Conservation (phyloP, 345 rosid species). For the Salix suchowensis region DNA sequence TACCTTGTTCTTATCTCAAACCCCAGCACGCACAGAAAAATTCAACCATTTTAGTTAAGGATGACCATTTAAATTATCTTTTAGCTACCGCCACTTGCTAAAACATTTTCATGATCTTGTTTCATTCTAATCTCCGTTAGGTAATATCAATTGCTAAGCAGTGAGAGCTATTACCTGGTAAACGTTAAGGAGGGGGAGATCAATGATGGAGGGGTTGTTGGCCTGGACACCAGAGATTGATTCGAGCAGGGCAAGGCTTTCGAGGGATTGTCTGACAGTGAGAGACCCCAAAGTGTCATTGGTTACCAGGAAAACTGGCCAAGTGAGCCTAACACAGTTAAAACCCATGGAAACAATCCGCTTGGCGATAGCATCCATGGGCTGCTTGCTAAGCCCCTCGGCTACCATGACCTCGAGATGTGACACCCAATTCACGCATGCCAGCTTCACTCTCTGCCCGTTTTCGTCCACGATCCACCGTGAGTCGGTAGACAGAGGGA, state of each 20-base stretch:
- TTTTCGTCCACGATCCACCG: slow-evolving; percentile 32
- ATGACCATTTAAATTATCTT: background rate
- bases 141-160: background rate
- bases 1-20: background rate
- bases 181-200: slow-evolving; percentile 69
- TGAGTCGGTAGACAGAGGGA: slow-evolving; percentile 24
- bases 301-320: slow-evolving; percentile 36
- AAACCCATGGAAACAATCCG: slow-evolving; percentile 32
- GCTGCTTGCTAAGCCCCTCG: slow-evolving; percentile 42
- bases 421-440: slow-evolving; percentile 36
- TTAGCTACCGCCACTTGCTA: background rate
- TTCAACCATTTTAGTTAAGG: too few relatives aligned
- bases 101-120: background rate
- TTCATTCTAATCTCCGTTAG: background rate
- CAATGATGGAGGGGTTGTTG: slow-evolving; percentile 78
- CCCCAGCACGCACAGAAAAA: background rate
- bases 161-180: slow-evolving; percentile 47
- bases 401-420: slow-evolving; percentile 37
- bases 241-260: slow-evolving; percentile 52
- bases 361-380: slow-evolving; percentile 26
- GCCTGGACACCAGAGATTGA: slow-evolving; percentile 61
- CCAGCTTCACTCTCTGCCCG: slow-evolving; percentile 30
- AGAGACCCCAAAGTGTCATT: slow-evolving; percentile 20
- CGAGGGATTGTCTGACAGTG: slow-evolving; percentile 48
- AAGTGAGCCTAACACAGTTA: slow-evolving; percentile 41